Evolutionary conservation across 208 protist genomes (phyloP), one percentile per base, ranked within the genome.

Genomic region (Polymyxa betae): DNA sequence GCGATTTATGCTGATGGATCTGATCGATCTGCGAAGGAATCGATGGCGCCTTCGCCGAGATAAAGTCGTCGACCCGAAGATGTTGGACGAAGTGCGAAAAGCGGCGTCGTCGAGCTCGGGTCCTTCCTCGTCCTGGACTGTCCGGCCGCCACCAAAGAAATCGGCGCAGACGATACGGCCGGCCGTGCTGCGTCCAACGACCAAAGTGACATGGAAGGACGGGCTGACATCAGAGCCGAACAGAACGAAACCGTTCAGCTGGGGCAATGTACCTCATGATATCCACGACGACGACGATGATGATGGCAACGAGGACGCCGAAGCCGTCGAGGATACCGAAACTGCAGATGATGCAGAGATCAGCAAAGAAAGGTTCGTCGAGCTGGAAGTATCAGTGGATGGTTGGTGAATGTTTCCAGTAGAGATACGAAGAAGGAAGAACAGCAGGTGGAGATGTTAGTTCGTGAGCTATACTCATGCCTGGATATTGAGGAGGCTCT

Each of bases 41-140:
- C 54, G 54, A 66, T 66, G 54, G 54, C 54, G 54, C 16, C 54
- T 66, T 16, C 54, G 54, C 16, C 54, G 54, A 29, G 54, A 66
- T 16, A 66, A 66, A 29, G 54, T 66, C 54, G 54, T 66, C 54
- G 54, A 66, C 54, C 54, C 54, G 54, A 66, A 66, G 54, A 66
- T 66, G 54, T 29, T 66, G 20, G 54, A 66, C 29, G 54, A 66
- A 16, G 54, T 66, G 20, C 54, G 54, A 16, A 66, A 66, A 29
- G 20, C 16, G 54, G 29, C n/a, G n/a, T n/a, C n/a, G n/a, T n/a
- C n/a, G n/a, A n/a, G n/a, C n/a, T n/a, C n/a, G n/a, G n/a, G n/a
- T n/a, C n/a, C 54, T 16, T 66, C 54, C 16, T 29, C 54, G 54
- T 66, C 20, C 20, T 66, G 20, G 54, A 32, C 54, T 29, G 54